Evolutionary conservation across 768 basidiomycete genomes (phyloP).

Genomic region (Collybia sp.): DNA sequence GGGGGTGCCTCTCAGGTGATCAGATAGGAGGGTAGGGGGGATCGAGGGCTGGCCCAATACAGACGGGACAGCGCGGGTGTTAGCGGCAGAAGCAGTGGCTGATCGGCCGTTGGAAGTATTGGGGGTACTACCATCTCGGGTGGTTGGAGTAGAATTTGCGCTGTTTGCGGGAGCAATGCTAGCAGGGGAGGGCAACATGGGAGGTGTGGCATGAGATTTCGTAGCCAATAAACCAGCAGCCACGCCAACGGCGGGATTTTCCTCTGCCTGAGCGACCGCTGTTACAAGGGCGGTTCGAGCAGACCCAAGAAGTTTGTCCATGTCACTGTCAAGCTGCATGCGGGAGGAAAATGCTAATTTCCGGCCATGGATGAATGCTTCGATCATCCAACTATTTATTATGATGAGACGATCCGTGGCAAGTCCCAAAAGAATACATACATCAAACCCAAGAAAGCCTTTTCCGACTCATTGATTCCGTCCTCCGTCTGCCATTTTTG

Average conservation of each 20-base stretch:
- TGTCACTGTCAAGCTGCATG: constrained; percentile 30
- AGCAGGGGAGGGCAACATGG: constrained; percentile 78
- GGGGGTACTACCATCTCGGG: constrained; percentile 53
- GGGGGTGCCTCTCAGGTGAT: constrained; percentile 29
- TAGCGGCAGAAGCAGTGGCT: constrained; percentile 21
- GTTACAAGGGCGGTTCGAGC: constrained; percentile 32
- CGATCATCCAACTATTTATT: constrained; percentile 65
- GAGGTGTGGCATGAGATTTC: constrained; percentile 48
- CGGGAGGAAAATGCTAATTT: constrained; percentile 29
- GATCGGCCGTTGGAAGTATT: constrained; percentile 30
- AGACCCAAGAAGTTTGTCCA: constrained; percentile 30
- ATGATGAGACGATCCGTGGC: constrained; percentile 23
- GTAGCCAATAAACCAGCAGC: constrained; percentile 23
- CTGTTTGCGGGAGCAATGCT: constrained; percentile 65
- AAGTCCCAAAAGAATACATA: constrained; percentile 34
- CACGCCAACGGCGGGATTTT: constrained; percentile 21
- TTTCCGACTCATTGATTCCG: constrained; percentile 44
- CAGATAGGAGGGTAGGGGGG: constrained; percentile 32
- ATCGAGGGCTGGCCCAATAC: constrained; percentile 26
- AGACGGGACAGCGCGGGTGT: constrained; percentile 25
- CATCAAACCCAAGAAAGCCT: constrained; percentile 78
- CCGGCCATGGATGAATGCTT: constrained; percentile 60
- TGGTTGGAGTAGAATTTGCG: constrained; percentile 74
- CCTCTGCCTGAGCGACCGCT: constrained; percentile 35
- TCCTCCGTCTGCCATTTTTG: constrained; percentile 59